These are phyloP conservation scores for Clarireedia sp. DNA, from an alignment of 2,329 filamentous ascomycete species.

Conservation along the genomic window DNA sequence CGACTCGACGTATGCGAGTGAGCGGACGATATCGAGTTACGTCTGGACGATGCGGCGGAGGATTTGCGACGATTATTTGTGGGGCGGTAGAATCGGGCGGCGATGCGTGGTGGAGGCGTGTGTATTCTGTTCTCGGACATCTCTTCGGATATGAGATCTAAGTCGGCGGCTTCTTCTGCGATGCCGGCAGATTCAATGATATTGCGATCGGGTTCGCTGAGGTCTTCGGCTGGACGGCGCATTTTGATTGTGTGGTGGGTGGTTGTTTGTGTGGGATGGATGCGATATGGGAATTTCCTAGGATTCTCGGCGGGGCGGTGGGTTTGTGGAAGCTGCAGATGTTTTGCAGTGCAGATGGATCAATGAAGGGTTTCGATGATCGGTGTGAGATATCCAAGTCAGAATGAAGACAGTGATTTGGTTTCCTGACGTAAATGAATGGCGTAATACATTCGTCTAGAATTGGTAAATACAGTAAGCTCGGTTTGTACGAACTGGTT, in stretches of 20 bases:
- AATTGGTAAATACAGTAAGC: not conserved
- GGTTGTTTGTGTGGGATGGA: no score
- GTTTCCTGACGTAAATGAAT: not conserved
- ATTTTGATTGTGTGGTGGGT: constrained; percentile 17
- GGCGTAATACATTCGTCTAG: not conserved
- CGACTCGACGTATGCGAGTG: constrained; percentile 41
- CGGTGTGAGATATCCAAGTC: not conserved
- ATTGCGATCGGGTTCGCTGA: constrained; percentile 30
- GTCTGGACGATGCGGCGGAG: constrained; percentile 69
- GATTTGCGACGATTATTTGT: constrained; percentile 61
- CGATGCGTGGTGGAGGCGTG: constrained; percentile 67
- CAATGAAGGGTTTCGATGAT: not conserved
- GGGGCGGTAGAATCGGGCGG: constrained; percentile 67
- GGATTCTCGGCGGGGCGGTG: constrained; percentile 1
- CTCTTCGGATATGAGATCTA: constrained; percentile 28
- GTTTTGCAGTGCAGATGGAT: constrained; percentile 1
- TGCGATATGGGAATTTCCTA: not conserved
- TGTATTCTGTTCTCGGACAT: constrained; percentile 31
- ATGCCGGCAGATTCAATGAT: constrained; percentile 25
- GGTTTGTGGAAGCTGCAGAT: constrained; percentile 3
- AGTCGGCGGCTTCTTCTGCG: constrained; percentile 11
- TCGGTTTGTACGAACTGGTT: no score
- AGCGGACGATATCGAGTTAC: constrained; percentile 70
- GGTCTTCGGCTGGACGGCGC: constrained; percentile 26
- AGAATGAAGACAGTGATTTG: not conserved